These are phyloP conservation scores for Rhizoctonia solani DNA, from an alignment of 1,284 basidiomycete genomes.

Conservation along the genomic window DNA sequence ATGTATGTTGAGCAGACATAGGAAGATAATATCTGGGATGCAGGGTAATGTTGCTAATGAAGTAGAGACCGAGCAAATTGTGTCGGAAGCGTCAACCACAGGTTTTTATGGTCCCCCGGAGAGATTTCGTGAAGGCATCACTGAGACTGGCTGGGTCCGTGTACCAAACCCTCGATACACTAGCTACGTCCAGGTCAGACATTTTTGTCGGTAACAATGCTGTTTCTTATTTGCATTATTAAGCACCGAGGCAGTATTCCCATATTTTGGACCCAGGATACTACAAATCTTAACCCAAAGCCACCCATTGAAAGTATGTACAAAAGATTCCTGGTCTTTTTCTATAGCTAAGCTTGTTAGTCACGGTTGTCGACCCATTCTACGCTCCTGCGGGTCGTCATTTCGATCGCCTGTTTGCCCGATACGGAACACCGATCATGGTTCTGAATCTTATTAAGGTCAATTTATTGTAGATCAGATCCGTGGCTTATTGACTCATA, in stretches of 20 bases:
- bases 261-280: slow-evolving; percentile 95
- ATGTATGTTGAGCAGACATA: background rate
- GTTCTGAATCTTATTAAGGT: slow-evolving; percentile 97
- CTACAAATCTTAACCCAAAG: slow-evolving; percentile 84
- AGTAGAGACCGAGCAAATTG: slow-evolving; percentile 99
- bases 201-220: background rate
- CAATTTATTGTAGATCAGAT: slow-evolving; percentile 50
- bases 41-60: slow-evolving; percentile 98
- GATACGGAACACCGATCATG: slow-evolving; percentile 90
- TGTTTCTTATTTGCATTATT: background rate
- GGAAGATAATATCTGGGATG: background rate
- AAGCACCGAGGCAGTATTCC: slow-evolving; percentile 95
- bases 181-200: slow-evolving; percentile 82
- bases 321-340: background rate
- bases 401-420: slow-evolving; percentile 88
- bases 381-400: slow-evolving; percentile 92
- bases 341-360: slow-evolving; percentile 51
- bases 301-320: slow-evolving; percentile 92
- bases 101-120: slow-evolving; percentile 73
- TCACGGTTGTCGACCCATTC: slow-evolving; percentile 94
- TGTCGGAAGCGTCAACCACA: slow-evolving; percentile 91
- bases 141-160: slow-evolving; percentile 33
- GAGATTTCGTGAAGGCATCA: slow-evolving; percentile 24
- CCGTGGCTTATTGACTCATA: slow-evolving; percentile 40
- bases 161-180: slow-evolving; percentile 85